These are phyloP conservation scores for Colletotrichum liaoningense DNA, from an alignment of 2,329 filamentous ascomycete species.

Conservation along the genomic window DNA sequence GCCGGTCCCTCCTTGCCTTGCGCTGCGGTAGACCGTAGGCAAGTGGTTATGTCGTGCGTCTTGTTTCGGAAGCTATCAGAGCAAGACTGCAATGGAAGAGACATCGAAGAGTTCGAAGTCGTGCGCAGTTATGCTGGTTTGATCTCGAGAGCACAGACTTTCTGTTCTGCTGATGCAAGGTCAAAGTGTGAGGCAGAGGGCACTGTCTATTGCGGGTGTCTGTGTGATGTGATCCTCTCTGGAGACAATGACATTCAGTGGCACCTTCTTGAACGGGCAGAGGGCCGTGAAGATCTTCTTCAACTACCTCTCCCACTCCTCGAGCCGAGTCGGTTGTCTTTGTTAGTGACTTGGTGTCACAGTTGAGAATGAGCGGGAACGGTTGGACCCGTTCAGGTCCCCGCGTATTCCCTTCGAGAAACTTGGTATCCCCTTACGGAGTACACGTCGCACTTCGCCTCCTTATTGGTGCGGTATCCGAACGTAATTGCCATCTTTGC, in stretches of 20 bases:
- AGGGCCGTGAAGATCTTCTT: neutral
- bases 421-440: neutral
- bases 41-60: neutral
- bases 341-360: neutral
- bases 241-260: neutral
- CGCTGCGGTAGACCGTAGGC: neutral
- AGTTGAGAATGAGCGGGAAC: neutral
- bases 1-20: neutral
- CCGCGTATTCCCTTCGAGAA: neutral
- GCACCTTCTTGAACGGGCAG: constrained; percentile 16
- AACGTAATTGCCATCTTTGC: neutral
- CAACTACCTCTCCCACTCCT: neutral
- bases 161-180: neutral
- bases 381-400: neutral
- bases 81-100: neutral
- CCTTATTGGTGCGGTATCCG: neutral
- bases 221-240: neutral
- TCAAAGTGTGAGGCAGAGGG: neutral
- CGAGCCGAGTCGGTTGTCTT: neutral
- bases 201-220: constrained; percentile 13
- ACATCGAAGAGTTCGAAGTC: neutral
- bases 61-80: neutral
- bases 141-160: neutral
- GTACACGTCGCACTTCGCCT: neutral
- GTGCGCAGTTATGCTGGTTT: neutral